Evolutionary conservation across 495 filamentous ascomycete species (phyloP).

Genomic region (Aspergillus heteromorphus): DNA sequence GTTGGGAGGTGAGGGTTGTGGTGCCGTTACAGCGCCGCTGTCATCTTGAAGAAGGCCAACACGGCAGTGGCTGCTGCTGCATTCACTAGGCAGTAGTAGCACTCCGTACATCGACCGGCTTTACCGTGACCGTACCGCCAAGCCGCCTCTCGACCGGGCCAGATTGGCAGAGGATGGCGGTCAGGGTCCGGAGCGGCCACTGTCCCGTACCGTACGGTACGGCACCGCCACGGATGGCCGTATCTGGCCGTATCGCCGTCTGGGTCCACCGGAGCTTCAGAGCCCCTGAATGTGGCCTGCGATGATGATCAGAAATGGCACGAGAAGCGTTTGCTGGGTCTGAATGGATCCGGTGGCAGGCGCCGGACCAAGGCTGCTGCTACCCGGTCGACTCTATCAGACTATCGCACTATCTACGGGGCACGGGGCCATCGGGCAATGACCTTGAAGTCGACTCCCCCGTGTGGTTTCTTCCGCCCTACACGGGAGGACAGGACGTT

Average conservation of each 20-base stretch:
- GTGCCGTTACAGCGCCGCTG: neutral
- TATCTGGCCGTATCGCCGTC: neutral
- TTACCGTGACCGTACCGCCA: conserved; percentile 4
- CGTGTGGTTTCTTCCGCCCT: neutral
- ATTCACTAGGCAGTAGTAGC: too few relatives aligned
- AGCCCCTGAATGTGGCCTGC: neutral
- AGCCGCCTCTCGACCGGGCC: neutral
- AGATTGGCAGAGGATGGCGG: neutral
- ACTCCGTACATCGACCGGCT: too few relatives aligned
- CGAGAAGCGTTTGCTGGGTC: neutral
- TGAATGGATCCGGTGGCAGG: neutral
- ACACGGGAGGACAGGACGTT: neutral
- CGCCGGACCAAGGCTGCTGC: neutral
- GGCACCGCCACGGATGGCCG: neutral
- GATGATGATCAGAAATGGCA: neutral
- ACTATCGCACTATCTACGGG: too few relatives aligned
- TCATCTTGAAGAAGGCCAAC: conserved; percentile 7
- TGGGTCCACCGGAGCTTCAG: neutral
- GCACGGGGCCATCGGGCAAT: too few relatives aligned
- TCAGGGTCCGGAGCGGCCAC: conserved; percentile 2
- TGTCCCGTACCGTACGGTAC: conserved; percentile 4
- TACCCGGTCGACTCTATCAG: too few relatives aligned
- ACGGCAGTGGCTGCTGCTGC: neutral
- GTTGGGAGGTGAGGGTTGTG: too few relatives aligned
- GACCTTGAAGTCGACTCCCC: neutral